A percentile compares a stretch with the other conserved stretches of the same genome.
These are phyloP conservation scores for Wickerhamiella alocasiicola DNA, from an alignment of 805 yeast species.

Conservation along the genomic window DNA sequence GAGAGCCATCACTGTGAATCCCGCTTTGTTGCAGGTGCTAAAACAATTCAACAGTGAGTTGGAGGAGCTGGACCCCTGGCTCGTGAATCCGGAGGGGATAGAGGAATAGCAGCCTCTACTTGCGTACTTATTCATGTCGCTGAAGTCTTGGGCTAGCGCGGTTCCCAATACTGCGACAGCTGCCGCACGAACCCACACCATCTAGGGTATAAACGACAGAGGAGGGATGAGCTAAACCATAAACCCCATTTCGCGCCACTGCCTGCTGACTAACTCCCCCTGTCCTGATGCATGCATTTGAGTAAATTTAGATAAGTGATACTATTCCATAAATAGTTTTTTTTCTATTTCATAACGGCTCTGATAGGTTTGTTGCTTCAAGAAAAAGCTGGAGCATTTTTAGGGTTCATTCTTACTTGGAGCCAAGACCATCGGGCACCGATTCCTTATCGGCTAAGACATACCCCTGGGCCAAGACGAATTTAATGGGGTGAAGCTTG, in stretches of 20 bases:
- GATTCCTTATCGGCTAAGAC: too few relatives aligned
- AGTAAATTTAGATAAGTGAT: too few relatives aligned
- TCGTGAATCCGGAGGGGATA: slow-evolving; percentile 28
- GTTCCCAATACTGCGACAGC: slow-evolving; percentile 1
- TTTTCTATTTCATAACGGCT: too few relatives aligned
- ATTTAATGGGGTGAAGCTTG: too few relatives aligned
- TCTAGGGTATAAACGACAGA: not conserved
- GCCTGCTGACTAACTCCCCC: slow-evolving; percentile 2
- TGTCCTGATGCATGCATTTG: too few relatives aligned
- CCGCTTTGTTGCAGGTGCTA: slow-evolving; percentile 22
- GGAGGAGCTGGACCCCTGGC: slow-evolving; percentile 38
- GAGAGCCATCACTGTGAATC: slow-evolving; percentile 39
- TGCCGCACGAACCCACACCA: slow-evolving; percentile 2
- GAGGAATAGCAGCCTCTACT: slow-evolving; percentile 32
- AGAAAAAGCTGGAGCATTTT: too few relatives aligned
- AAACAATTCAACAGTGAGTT: slow-evolving; percentile 53
- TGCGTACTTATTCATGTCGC: slow-evolving; percentile 9
- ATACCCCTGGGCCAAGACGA: too few relatives aligned
- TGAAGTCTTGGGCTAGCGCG: slow-evolving; percentile 6
- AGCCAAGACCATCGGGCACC: too few relatives aligned
- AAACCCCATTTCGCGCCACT: slow-evolving; percentile 7
- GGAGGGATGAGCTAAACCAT: slow-evolving; percentile 4
- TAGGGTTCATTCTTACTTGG: too few relatives aligned
- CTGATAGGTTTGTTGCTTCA: too few relatives aligned
- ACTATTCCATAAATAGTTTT: too few relatives aligned